Evolutionary conservation across 225 moss, liverwort and hornwort genomes (phyloP).

Genomic region (Thuidium tamariscinum): DNA sequence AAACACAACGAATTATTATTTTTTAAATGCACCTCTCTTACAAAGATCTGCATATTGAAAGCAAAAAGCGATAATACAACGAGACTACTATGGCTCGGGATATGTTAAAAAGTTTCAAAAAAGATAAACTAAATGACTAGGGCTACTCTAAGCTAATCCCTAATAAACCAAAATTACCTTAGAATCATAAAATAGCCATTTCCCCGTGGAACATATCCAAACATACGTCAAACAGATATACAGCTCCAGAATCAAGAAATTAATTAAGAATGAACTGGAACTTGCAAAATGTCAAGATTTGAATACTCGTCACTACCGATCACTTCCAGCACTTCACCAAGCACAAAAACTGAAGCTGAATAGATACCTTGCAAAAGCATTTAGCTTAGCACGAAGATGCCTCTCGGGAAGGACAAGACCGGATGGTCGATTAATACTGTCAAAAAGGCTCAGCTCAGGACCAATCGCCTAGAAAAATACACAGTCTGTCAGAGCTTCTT

Average conservation of each 20-base stretch:
- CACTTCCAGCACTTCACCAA: not conserved
- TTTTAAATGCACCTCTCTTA: not conserved
- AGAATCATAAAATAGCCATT: not conserved
- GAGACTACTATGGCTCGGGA: not conserved
- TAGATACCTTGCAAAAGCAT: slow-evolving; percentile 65
- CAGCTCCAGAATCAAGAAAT: not conserved
- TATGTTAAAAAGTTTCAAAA: not conserved
- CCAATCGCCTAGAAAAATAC: slow-evolving; percentile 57
- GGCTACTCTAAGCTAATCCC: not conserved
- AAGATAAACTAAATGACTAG: not conserved
- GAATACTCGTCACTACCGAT: not conserved
- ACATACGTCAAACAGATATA: not conserved
- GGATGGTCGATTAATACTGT: slow-evolving; percentile 56
- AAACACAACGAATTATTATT: not conserved
- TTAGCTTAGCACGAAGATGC: slow-evolving; percentile 73
- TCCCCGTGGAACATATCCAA: not conserved
- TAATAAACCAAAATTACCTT: not conserved
- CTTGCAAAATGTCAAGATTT: not conserved
- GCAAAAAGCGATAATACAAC: not conserved
- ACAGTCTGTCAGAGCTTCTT: not conserved
- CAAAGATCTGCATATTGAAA: not conserved
- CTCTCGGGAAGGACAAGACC: slow-evolving; percentile 60
- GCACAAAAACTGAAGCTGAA: not conserved
- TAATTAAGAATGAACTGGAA: not conserved
- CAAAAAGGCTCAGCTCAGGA: slow-evolving; percentile 82